Evolutionary conservation across 345 rosid genomes (phyloP).

Genomic region (Acer saccharum): DNA sequence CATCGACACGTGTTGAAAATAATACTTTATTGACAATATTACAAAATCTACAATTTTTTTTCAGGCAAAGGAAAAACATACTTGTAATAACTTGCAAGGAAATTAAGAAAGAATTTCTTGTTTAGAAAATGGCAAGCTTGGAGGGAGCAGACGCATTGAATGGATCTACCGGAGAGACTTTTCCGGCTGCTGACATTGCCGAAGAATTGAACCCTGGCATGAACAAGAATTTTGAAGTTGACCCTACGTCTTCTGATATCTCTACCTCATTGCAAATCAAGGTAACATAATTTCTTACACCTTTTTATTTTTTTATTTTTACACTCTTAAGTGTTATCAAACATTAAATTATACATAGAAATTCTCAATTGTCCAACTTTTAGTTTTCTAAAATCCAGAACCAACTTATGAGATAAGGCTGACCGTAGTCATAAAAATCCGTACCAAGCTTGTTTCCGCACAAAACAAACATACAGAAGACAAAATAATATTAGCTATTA

Average conservation of each 20-base stretch:
- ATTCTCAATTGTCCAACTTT: too few species aligned
- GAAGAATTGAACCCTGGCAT: conserved; percentile 41
- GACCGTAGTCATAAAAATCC: too few species aligned
- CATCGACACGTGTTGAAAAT: conserved; percentile 2
- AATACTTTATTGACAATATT: conserved; percentile 1
- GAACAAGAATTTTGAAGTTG: conserved; percentile 42
- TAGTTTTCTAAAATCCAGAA: too few species aligned
- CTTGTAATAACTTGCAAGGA: not conserved
- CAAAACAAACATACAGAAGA: not conserved
- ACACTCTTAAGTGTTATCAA: not conserved
- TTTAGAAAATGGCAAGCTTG: conserved; percentile 35
- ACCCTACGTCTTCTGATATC: conserved; percentile 47
- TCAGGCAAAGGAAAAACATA: not conserved
- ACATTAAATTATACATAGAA: too few species aligned
- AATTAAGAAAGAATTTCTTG: not conserved
- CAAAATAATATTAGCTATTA: not conserved
- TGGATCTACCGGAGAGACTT: conserved; percentile 7
- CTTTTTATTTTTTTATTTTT: too few species aligned
- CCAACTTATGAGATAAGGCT: too few species aligned
- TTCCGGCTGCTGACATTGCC: conserved; percentile 53
- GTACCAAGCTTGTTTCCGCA: too few species aligned
- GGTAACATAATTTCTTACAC: conserved; percentile 17
- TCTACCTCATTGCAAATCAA: conserved; percentile 27
- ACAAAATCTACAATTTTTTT: not conserved
- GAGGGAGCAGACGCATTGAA: conserved; percentile 10